phyloP scores from a whole-genome alignment of 352 stramenopile genomes.

The Phytophthora pistaciae region DNA sequence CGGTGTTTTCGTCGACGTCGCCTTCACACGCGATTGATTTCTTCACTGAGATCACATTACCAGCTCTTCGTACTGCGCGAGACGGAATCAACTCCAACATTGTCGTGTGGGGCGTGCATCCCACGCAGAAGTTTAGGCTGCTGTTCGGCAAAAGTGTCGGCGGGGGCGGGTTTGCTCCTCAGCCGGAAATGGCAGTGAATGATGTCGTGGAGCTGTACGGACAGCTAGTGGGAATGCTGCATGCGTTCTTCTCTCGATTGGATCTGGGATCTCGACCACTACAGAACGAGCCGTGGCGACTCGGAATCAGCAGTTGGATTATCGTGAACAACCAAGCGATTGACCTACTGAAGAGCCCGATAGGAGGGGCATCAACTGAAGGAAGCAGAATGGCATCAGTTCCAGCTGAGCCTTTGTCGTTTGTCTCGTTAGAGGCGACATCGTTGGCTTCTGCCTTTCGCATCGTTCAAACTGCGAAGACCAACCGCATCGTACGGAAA shows the following conservation, averaged over 20 bases:
- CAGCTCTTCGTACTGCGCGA: constrained; percentile 49
- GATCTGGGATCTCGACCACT: constrained; percentile 14
- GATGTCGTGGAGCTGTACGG: constrained; percentile 66
- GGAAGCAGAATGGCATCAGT: neutral
- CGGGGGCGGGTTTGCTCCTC: constrained; percentile 17
- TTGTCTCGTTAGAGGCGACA: constrained; percentile 62
- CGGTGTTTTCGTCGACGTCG: constrained; percentile 60
- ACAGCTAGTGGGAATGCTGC: constrained; percentile 61
- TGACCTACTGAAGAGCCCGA: constrained; percentile 52
- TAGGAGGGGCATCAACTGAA: constrained; percentile 2
- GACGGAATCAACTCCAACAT: constrained; percentile 75
- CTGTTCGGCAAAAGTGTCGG: constrained; percentile 71
- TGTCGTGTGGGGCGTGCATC: constrained; percentile 69
- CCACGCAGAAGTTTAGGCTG: constrained; percentile 77
- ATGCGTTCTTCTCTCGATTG: constrained; percentile 53
- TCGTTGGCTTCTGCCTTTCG: constrained; percentile 53
- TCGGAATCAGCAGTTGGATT: constrained; percentile 80
- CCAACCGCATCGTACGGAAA: constrained; percentile 77
- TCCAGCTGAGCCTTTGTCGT: constrained; percentile 38
- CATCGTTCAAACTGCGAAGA: constrained; percentile 76
- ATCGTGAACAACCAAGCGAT: constrained; percentile 72
- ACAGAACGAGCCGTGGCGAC: constrained; percentile 36
- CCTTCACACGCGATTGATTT: constrained; percentile 54
- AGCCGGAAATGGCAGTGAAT: constrained; percentile 32
- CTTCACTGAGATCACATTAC: constrained; percentile 63